phyloP scores from a whole-genome alignment of 306 rosid species.

The Rosa chinensis region DNA sequence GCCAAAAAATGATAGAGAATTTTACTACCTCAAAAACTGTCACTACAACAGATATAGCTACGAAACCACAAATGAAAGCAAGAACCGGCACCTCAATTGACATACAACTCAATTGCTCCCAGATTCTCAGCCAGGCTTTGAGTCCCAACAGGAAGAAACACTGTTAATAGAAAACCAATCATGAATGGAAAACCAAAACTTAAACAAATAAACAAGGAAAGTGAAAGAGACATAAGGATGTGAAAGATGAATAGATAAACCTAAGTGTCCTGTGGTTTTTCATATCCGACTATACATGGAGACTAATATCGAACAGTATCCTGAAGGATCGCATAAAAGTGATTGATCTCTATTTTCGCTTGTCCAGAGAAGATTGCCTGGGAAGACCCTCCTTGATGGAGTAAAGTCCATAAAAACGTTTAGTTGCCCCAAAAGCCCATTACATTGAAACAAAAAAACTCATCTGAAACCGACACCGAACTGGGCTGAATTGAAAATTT shows the following conservation, averaged over 20 bases:
- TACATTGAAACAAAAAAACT: too few relatives aligned
- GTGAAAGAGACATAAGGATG: neutral
- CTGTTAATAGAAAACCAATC: neutral
- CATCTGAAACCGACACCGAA: too few relatives aligned
- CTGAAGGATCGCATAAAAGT: conserved; percentile 76
- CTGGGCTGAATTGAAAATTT: too few relatives aligned
- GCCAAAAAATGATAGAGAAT: neutral
- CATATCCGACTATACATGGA: neutral
- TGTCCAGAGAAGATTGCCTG: conserved; percentile 78
- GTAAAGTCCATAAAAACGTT: too few relatives aligned
- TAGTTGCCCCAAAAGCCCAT: too few relatives aligned
- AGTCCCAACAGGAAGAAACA: neutral
- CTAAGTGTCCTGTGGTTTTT: neutral
- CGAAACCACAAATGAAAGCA: neutral
- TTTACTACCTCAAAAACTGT: neutral
- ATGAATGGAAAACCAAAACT: neutral
- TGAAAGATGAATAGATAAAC: neutral
- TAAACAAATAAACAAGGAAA: neutral
- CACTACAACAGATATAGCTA: neutral
- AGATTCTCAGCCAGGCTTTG: neutral
- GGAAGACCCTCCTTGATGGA: conserved; percentile 62
- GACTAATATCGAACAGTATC: conserved; percentile 68
- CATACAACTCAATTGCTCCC: neutral
- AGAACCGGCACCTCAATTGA: neutral
- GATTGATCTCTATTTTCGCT: conserved; percentile 68